Percentiles rank a stretch among this genome's conserved stretches.
Evolutionary conservation across 2,329 filamentous ascomycete species (phyloP).

Genomic region (Thermochaetoides dissita): DNA sequence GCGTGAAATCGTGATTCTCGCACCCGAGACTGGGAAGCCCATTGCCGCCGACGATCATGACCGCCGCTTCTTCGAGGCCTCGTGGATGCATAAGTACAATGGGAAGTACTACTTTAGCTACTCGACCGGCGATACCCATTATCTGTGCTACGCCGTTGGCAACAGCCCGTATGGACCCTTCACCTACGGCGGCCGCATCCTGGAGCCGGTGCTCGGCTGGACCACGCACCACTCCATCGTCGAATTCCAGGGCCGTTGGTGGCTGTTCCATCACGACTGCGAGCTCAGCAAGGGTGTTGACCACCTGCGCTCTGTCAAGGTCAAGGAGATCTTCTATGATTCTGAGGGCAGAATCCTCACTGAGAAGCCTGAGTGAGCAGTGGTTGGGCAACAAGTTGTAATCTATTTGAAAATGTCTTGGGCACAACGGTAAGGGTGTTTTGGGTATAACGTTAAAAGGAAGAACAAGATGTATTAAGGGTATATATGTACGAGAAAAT

Average conservation of each 20-base stretch:
- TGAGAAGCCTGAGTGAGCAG: constrained; percentile 21
- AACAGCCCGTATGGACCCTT: constrained; percentile 56
- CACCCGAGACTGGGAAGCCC: constrained; percentile 42
- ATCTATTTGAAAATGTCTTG: no score
- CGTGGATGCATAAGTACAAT: constrained; percentile 63
- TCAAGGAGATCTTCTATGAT: constrained; percentile 61
- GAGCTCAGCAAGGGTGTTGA: constrained; percentile 53
- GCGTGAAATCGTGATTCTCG: constrained; percentile 50
- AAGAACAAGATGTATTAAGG: no score
- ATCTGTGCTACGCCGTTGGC: constrained; percentile 53
- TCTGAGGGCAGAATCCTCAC: constrained; percentile 45
- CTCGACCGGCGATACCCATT: constrained; percentile 67
- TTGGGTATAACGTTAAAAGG: no score
- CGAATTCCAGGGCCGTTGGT: constrained; percentile 59
- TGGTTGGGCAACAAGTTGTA: no score
- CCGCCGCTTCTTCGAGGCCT: constrained; percentile 64
- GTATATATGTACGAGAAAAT: no score
- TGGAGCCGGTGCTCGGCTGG: constrained; percentile 68
- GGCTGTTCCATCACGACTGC: constrained; percentile 64
- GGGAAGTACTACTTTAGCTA: constrained; percentile 64
- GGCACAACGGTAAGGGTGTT: no score
- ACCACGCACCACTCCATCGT: constrained; percentile 71
- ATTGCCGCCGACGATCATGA: constrained; percentile 56
- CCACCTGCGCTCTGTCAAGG: constrained; percentile 61
- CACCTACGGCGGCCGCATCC: constrained; percentile 53